Evolutionary conservation across 2,329 filamentous ascomycete genomes (phyloP), one percentile per base, ranked within the genome.

Genomic region (Alternaria dauci): DNA sequence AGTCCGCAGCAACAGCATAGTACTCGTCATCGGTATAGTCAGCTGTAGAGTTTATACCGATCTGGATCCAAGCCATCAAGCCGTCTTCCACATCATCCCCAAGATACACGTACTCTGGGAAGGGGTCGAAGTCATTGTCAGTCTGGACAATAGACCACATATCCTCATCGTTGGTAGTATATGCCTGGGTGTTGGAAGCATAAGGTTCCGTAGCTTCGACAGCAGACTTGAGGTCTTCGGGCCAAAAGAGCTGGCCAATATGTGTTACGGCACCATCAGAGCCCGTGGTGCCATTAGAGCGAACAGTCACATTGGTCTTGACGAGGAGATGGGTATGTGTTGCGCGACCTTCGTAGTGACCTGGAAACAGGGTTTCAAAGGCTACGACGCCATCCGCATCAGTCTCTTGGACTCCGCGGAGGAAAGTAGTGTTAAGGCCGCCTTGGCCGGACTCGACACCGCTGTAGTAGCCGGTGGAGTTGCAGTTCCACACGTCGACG

Each of bases 1-100:
- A 71, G 11, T 58, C 61, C 36, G 69, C 67, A 52, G 67, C 66
- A 43, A 70, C 62, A 12, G 50, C 59, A 43, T 69, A 71, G 57
- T 67, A 66, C 11, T 67, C 38, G n/a, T 30, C 39, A 14, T 43
- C 39, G 60, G 56, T 61, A 42, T 69, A 61, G 14, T 69, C 66
- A 23, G 67, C 68, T n/a, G 58, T 69, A 39, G 36, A 16, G n/a
- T 39, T 16, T 0, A 39, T 39, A 9, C 36, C 36, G 5, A 39
- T 39, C 14, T 16, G 8, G 0, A 39, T 20, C 36, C 36, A 39
- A 4, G 36, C 36, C 14, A 39, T n/a, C 8, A 18, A n/a, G 8
- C 36, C 36, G 11, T 39, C 36, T 16, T 39, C 36, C 8, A 39
- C 14, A 1, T 39, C 14, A 8, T 39, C 14, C 8, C 36, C 36